phyloP scores from a whole-genome alignment of 345 rosid species.

The Capsella bursapastoris region DNA sequence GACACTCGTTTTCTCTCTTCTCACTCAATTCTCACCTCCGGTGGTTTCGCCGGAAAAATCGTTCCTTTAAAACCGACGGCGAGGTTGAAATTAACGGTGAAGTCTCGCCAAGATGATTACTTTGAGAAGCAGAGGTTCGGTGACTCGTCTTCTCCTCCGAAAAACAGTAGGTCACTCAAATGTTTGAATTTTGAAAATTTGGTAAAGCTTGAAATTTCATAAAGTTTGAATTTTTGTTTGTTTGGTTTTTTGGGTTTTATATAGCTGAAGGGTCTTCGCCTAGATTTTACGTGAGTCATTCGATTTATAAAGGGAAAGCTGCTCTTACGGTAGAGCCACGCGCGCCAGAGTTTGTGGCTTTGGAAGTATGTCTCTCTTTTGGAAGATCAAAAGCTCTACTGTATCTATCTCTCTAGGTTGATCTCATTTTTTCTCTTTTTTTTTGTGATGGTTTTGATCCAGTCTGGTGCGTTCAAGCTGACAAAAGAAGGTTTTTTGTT shows the following conservation, averaged over 20 bases:
- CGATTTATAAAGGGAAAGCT: slow-evolving; percentile 95
- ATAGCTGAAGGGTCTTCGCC: slow-evolving; percentile 57
- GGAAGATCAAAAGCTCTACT: neutral
- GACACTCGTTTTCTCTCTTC: slow-evolving; percentile 27
- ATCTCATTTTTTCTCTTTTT: neutral
- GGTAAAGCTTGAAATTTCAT: neutral
- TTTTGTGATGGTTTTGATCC: slow-evolving; percentile 22
- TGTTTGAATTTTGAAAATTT: slow-evolving; percentile 2
- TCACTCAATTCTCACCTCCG: slow-evolving; percentile 11
- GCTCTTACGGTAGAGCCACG: slow-evolving; percentile 83
- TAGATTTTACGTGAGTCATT: slow-evolving; percentile 73
- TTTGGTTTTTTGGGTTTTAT: slow-evolving; percentile 11
- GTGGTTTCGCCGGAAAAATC: slow-evolving; percentile 32
- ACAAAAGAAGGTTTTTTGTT: slow-evolving; percentile 70
- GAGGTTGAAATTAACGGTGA: slow-evolving; percentile 48
- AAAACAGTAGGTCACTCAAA: slow-evolving; percentile 38
- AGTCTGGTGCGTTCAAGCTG: slow-evolving; percentile 88
- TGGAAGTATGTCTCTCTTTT: slow-evolving; percentile 55
- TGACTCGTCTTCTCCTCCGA: slow-evolving; percentile 39
- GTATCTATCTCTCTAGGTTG: slow-evolving; percentile 9
- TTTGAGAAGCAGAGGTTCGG: slow-evolving; percentile 49
- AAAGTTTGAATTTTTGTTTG: neutral
- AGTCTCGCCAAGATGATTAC: slow-evolving; percentile 69
- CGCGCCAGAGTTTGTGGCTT: slow-evolving; percentile 76
- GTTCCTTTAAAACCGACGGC: slow-evolving; percentile 36